Evolutionary conservation across 108 stramenopile species (phyloP).

Genomic region (Pseudonitzschia pungens): DNA sequence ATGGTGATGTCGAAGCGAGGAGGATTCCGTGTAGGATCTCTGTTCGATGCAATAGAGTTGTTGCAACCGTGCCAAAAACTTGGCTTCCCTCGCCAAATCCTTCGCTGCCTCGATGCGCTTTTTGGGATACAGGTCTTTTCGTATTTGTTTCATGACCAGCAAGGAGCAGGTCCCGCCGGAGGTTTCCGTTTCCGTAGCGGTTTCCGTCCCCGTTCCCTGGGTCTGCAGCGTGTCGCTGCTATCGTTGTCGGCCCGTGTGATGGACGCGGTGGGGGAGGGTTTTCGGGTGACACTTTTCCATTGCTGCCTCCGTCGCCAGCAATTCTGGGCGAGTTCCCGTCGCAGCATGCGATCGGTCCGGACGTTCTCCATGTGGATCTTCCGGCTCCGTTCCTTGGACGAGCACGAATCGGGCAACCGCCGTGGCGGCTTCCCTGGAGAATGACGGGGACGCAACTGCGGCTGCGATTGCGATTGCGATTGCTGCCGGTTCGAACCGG

Average conservation of each 20-base stretch:
- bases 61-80: constrained; percentile 54
- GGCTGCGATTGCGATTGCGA: too few species aligned
- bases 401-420: too few species aligned
- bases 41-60: neutral
- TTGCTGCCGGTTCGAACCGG: too few species aligned
- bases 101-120: constrained; percentile 47
- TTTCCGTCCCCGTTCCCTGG: neutral
- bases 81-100: constrained; percentile 72
- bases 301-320: neutral
- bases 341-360: neutral
- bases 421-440: too few species aligned
- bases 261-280: neutral
- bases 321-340: neutral
- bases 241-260: neutral
- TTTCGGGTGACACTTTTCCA: neutral
- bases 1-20: too few species aligned
- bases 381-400: neutral
- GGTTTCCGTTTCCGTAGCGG: too few species aligned
- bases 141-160: constrained; percentile 31
- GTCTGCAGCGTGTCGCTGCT: neutral
- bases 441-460: too few species aligned
- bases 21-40: neutral
- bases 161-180: neutral
- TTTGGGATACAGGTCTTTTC: constrained; percentile 38
- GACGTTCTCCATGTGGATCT: neutral